Percentiles rank a stretch among this genome's conserved stretches.
These are phyloP conservation scores for Wickerhamiella hasegawae DNA, from an alignment of 805 yeast species.

Conservation along the genomic window DNA sequence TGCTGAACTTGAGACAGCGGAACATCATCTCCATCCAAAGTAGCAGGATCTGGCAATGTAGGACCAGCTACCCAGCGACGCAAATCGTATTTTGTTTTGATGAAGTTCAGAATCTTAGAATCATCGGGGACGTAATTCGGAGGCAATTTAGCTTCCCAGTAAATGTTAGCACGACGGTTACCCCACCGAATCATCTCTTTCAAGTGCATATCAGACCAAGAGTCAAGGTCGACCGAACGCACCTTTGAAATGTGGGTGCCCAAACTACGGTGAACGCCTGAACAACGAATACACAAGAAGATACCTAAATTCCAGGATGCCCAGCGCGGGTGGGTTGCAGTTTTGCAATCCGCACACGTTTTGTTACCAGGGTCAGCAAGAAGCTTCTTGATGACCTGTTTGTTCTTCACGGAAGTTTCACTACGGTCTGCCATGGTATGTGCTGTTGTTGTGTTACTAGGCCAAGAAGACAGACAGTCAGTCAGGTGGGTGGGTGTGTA, in stretches of 20 bases:
- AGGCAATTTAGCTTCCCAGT: slow-evolving; percentile 76
- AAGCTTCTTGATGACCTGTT: slow-evolving; percentile 55
- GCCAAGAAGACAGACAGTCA: slow-evolving; percentile 4
- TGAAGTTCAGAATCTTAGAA: slow-evolving; percentile 72
- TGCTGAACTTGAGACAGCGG: slow-evolving; percentile 2
- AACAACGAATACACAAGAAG: slow-evolving; percentile 78
- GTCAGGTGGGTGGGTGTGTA: neutral
- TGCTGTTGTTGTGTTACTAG: slow-evolving; percentile 11
- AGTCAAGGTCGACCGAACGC: slow-evolving; percentile 84
- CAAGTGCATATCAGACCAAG: slow-evolving; percentile 91
- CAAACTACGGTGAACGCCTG: slow-evolving; percentile 88
- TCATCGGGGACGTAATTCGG: slow-evolving; percentile 61
- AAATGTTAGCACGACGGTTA: slow-evolving; percentile 57
- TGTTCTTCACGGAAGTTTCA: slow-evolving; percentile 34
- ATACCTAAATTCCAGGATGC: slow-evolving; percentile 93
- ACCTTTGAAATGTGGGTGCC: slow-evolving; percentile 93
- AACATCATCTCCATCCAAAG: slow-evolving; percentile 16
- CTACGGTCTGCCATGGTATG: slow-evolving; percentile 2
- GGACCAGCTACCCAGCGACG: slow-evolving; percentile 63
- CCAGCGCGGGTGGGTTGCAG: slow-evolving; percentile 87
- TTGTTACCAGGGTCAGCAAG: slow-evolving; percentile 65
- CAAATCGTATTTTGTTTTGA: slow-evolving; percentile 79
- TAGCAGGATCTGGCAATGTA: slow-evolving; percentile 43
- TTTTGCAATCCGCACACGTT: slow-evolving; percentile 83
- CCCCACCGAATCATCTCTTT: slow-evolving; percentile 77